Evolutionary conservation across 129 eudicot species (phyloP).

Genomic region (Helianthus annuus): HanXRQr2.0-SUNRISE NC_035445.2:68771137-68771636

Average conservation of each 20-base stretch:
- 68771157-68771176: no score
- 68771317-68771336: background rate
- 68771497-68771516: slow-evolving; percentile 84
- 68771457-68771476: slow-evolving; percentile 52
- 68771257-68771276: background rate
- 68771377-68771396: slow-evolving; percentile 66
- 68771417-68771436: slow-evolving; percentile 84
- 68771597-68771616: background rate
- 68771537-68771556: slow-evolving; percentile 88
- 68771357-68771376: slow-evolving; percentile 83
- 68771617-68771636: background rate
- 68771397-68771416: slow-evolving; percentile 79
- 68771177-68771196: no score
- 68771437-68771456: slow-evolving; percentile 62
- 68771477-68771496: slow-evolving; percentile 79
- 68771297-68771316: background rate
- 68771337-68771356: slow-evolving; percentile 83
- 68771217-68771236: background rate
- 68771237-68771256: background rate
- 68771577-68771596: background rate
- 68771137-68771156: no score
- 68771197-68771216: no score
- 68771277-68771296: no score
- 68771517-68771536: slow-evolving; percentile 81
- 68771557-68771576: slow-evolving; percentile 90